Percentiles rank a stretch among this genome's conserved stretches.
These are phyloP conservation scores for Lactuca saligna DNA, from an alignment of 129 eudicot species.

Conservation along the genomic window DNA sequence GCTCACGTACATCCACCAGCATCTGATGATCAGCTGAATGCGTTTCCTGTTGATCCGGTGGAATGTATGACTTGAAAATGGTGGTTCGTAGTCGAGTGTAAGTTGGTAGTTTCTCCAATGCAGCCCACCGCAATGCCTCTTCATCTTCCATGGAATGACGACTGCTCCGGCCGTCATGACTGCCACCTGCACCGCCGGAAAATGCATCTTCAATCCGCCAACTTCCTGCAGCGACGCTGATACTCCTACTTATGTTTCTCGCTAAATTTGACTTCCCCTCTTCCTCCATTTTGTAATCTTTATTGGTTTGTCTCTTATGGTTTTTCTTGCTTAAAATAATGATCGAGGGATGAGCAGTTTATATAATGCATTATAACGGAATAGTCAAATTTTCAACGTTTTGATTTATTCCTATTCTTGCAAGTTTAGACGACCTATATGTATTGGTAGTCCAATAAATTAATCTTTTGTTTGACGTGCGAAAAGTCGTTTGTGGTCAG, in stretches of 20 bases:
- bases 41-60: conserved; percentile 23
- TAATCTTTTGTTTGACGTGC: too few species aligned
- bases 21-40: conserved; percentile 22
- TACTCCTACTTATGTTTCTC: conserved; percentile 18
- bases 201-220: conserved; percentile 37
- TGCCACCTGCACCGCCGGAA: conserved; percentile 27
- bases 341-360: not conserved
- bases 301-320: not conserved
- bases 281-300: conserved; percentile 19
- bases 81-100: conserved; percentile 32
- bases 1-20: conserved; percentile 51
- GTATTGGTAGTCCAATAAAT: too few species aligned
- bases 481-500: too few species aligned
- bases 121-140: conserved; percentile 64
- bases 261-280: conserved; percentile 24
- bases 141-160: conserved; percentile 50
- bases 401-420: too few species aligned
- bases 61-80: conserved; percentile 33
- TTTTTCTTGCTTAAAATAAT: not conserved
- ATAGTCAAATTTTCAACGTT: not conserved
- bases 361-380: not conserved
- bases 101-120: conserved; percentile 54
- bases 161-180: conserved; percentile 37
- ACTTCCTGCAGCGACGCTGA: conserved; percentile 27
- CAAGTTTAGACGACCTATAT: too few species aligned